Evolutionary conservation across 2,329 filamentous ascomycete genomes (phyloP), one percentile per base, ranked within the genome.

Genomic region (Massarina eburnea): DNA sequence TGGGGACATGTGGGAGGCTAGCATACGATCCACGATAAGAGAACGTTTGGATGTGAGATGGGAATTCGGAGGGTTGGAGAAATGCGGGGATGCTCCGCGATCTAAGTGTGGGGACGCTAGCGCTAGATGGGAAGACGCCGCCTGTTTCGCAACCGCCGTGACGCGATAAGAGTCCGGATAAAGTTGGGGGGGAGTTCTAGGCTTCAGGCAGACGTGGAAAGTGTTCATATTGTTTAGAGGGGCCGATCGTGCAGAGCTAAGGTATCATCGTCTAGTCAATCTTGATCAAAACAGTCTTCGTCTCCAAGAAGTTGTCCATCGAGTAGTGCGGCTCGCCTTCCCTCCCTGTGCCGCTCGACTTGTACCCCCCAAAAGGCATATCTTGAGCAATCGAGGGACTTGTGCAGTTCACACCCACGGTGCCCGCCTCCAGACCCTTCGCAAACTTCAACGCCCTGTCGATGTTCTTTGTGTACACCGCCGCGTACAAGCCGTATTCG

Each of bases 401-500:
- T 4, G 71, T 72, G 51, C 70, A 72, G 27, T 74, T 74, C 10
- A 74, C 61, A 8, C 66, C 70, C 0, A 74, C 65, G 8, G 62
- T 70, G 8, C 72, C 72, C 26, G 67, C 59, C 49, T 75, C 70
- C 17, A 74, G 60, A 1, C 59, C 66, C 45, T 70, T 72, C 2
- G 70, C 70, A 8, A 73, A 68, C 5, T 71, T 61, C 39, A 74
- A 36, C 3, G 71, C 68, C 17, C 66, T 58, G 39, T 62, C 58
- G 22, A 70, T 62, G 48, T 70, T 57, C 45, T 70, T 71, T 8
- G 89, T 94, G 76, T 91, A 94, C 71, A 92, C 88, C 48, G 89
- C 87, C 5, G 85, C 84, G 57, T 89, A 89, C 71, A 94, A 91
- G 54, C 89, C 89, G 70, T 91, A 94, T 71, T 91, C 86, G 71